phyloP scores from a whole-genome alignment of 768 basidiomycete genomes.

The Floccularia luteovirens region DNA sequence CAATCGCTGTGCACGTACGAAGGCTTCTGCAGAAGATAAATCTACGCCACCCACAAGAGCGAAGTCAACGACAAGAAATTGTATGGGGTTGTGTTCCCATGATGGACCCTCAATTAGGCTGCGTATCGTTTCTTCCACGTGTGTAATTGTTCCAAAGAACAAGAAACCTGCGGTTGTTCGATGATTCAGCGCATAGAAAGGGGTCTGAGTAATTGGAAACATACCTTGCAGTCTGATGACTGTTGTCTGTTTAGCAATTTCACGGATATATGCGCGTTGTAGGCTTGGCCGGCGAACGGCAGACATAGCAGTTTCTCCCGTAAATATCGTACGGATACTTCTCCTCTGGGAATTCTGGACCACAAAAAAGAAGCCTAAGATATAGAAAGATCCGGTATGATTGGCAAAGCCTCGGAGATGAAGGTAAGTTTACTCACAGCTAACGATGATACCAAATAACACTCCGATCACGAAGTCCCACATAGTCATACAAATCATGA shows the following conservation, averaged over 20 bases:
- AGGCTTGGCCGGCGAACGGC: constrained; percentile 85
- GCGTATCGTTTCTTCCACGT: constrained; percentile 84
- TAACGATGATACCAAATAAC: constrained; percentile 84
- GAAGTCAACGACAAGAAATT: constrained; percentile 87
- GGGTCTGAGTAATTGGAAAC: constrained; percentile 1
- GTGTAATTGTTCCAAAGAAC: constrained; percentile 89
- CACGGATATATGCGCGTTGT: constrained; percentile 86
- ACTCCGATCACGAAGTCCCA: constrained; percentile 96
- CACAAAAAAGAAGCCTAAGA: constrained; percentile 91
- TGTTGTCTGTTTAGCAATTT: constrained; percentile 86
- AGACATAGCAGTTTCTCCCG: constrained; percentile 79
- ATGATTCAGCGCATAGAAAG: background rate
- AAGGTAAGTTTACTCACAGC: constrained; percentile 46
- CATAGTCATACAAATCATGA: constrained; percentile 87
- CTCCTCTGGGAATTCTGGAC: constrained; percentile 82
- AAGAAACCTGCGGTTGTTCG: constrained; percentile 53
- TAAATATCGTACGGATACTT: constrained; percentile 79
- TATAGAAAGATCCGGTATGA: background rate
- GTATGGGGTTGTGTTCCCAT: constrained; percentile 72
- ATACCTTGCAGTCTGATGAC: constrained; percentile 81
- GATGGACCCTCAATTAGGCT: constrained; percentile 60
- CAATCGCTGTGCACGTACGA: constrained; percentile 83
- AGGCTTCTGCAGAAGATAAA: constrained; percentile 92
- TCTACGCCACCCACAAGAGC: constrained; percentile 85
- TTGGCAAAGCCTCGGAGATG: background rate